phyloP scores from a whole-genome alignment of 2,329 filamentous ascomycete species.

The Fusarium succisae region DNA sequence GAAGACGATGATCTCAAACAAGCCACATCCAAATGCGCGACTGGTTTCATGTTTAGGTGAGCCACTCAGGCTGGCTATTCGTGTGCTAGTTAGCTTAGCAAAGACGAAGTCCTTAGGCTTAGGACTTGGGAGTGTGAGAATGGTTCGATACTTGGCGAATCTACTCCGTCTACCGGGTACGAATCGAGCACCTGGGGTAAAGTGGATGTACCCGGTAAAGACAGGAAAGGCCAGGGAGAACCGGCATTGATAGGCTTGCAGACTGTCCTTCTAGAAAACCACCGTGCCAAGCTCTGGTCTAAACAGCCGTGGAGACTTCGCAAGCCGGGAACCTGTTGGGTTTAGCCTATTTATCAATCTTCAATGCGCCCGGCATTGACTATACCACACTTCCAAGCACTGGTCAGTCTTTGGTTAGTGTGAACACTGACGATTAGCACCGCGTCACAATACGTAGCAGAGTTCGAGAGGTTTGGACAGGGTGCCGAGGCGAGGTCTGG shows the following conservation, averaged over 20 bases:
- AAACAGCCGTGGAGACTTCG: conserved; percentile 14
- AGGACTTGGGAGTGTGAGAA: conserved; percentile 28
- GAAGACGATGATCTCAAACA: conserved; percentile 24
- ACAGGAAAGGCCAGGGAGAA: conserved; percentile 24
- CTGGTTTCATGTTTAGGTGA: conserved; percentile 45
- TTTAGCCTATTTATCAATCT: conserved; percentile 9
- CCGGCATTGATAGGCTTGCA: conserved; percentile 33
- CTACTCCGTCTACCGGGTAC: conserved; percentile 28
- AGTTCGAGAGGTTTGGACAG: conserved; percentile 18
- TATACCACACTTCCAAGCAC: conserved; percentile 14
- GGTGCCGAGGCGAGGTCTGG: conserved; percentile 31
- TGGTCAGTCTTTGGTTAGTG: conserved; percentile 12
- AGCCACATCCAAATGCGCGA: conserved; percentile 27
- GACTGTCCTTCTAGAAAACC: conserved; percentile 38
- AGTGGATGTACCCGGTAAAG: conserved; percentile 35
- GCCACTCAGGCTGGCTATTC: conserved; percentile 23
- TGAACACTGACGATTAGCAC: conserved; percentile 35
- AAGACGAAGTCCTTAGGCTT: conserved; percentile 8
- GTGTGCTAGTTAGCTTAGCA: conserved; percentile 20
- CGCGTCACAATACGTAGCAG: background rate
- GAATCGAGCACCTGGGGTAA: conserved; percentile 42
- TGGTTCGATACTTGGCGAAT: conserved; percentile 36
- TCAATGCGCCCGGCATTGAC: conserved; percentile 19
- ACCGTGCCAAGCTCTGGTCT: conserved; percentile 18
- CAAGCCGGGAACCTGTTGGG: conserved; percentile 22